phyloP scores from a whole-genome alignment of 257 asterid genomes.

The Ophiorrhiza pumila region DNA sequence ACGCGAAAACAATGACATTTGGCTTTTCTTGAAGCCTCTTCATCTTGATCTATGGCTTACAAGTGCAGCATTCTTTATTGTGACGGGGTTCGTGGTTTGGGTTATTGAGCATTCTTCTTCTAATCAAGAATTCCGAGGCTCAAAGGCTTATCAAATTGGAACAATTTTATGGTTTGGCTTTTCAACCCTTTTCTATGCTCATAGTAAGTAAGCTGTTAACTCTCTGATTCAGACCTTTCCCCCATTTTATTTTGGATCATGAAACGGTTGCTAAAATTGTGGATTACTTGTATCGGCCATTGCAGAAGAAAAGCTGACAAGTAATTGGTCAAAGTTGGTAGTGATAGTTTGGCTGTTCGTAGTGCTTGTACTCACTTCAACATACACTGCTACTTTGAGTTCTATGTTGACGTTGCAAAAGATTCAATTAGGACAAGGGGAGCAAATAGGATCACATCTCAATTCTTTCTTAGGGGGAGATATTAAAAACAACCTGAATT shows the following conservation, averaged over 20 bases:
- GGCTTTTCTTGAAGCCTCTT: slow-evolving; percentile 49
- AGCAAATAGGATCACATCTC: slow-evolving; percentile 30
- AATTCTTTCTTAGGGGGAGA: slow-evolving; percentile 16
- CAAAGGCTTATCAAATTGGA: slow-evolving; percentile 33
- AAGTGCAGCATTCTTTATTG: slow-evolving; percentile 24
- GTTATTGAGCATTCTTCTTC: slow-evolving; percentile 37
- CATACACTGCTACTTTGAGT: slow-evolving; percentile 45
- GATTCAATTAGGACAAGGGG: slow-evolving; percentile 25
- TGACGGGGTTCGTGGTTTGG: slow-evolving; percentile 41
- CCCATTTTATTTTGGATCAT: background rate
- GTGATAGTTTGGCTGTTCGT: slow-evolving; percentile 45
- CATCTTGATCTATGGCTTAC: slow-evolving; percentile 30
- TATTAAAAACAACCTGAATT: slow-evolving; percentile 22
- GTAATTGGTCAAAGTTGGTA: slow-evolving; percentile 39
- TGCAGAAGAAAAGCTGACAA: slow-evolving; percentile 42
- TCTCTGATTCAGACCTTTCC: background rate
- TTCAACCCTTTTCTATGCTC: slow-evolving; percentile 34
- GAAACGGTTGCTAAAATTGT: background rate
- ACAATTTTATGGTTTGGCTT: slow-evolving; percentile 35
- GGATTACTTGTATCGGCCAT: background rate
- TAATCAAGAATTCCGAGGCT: slow-evolving; percentile 42
- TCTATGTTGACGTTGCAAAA: slow-evolving; percentile 41
- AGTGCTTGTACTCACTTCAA: slow-evolving; percentile 42
- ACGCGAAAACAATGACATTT: slow-evolving; percentile 23
- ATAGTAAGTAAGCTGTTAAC: no score